Conservation (phyloP, 2,329 filamentous ascomycete species). For the Cyanodermella asteris region DNA sequence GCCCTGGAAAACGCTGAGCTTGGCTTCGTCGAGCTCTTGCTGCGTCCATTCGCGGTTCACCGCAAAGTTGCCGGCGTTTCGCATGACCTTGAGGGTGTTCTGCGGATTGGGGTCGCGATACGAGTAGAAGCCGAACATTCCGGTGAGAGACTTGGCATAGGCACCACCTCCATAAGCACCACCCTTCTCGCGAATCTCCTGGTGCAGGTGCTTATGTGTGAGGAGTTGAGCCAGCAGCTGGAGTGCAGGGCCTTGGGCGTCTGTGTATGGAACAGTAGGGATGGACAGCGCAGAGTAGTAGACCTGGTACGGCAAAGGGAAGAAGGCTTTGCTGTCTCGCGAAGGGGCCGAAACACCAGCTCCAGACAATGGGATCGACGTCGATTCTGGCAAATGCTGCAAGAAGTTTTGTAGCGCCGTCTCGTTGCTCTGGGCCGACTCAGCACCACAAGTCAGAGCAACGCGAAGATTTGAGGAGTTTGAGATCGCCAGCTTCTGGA, state of each 20-base stretch:
- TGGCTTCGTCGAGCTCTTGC: conserved; percentile 82
- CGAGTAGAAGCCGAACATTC: conserved; percentile 82
- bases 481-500: conserved; percentile 57
- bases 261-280: conserved; percentile 64
- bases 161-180: conserved; percentile 90
- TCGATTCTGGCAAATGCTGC: conserved; percentile 28
- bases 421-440: conserved; percentile 50
- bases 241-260: conserved; percentile 52
- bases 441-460: conserved; percentile 66
- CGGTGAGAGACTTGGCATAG: conserved; percentile 56
- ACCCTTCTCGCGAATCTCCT: conserved; percentile 93
- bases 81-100: conserved; percentile 72
- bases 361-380: conserved; percentile 16
- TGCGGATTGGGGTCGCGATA: conserved; percentile 91
- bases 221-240: conserved; percentile 79
- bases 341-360: conserved; percentile 11
- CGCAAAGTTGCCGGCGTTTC: conserved; percentile 62
- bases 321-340: conserved; percentile 50
- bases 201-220: conserved; percentile 89
- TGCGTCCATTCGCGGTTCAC: conserved; percentile 60
- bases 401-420: conserved; percentile 51
- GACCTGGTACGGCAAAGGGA: conserved; percentile 87
- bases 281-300: conserved; percentile 76
- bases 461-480: conserved; percentile 47
- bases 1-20: conserved; percentile 79